A percentile compares a stretch with the other conserved stretches of the same genome.
Evolutionary conservation across 2,329 filamentous ascomycete species (phyloP).

Genomic region (Verticillium nubilum): DNA sequence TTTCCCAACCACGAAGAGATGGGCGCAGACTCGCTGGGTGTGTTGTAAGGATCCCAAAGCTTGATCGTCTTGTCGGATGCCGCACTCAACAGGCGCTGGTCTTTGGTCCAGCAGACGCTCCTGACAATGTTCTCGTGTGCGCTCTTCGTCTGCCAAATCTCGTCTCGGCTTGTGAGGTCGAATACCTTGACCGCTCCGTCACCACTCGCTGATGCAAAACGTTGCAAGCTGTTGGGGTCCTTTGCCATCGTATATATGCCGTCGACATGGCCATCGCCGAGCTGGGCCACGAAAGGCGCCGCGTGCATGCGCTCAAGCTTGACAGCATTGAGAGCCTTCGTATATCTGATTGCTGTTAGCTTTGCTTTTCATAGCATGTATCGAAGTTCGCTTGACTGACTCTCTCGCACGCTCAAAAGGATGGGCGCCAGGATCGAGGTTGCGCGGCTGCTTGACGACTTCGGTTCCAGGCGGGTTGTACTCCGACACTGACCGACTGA

Average conservation of each 20-base stretch:
- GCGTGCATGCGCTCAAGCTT: conserved; percentile 91
- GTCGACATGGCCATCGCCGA: conserved; percentile 88
- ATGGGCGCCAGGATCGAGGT: conserved; percentile 79
- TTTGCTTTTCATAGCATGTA: too few relatives aligned
- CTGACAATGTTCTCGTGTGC: conserved; percentile 95
- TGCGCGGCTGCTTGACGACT: conserved; percentile 60
- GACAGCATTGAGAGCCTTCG: conserved; percentile 63
- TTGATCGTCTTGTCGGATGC: conserved; percentile 84
- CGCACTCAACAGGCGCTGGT: conserved; percentile 80
- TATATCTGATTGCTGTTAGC: conserved; percentile 23
- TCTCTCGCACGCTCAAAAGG: conserved; percentile 88
- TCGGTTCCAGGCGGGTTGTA: conserved; percentile 63
- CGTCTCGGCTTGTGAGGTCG: conserved; percentile 57
- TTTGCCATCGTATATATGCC: conserved; percentile 76
- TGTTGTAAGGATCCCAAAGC: conserved; percentile 84
- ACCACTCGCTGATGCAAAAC: conserved; percentile 77
- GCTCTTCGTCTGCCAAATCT: conserved; percentile 65
- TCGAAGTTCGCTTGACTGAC: conserved; percentile 64
- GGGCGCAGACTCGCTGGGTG: conserved; percentile 61
- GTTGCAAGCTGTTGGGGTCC: conserved; percentile 67
- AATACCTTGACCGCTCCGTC: conserved; percentile 79
- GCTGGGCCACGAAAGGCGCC: conserved; percentile 69
- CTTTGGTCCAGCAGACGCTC: conserved; percentile 81
- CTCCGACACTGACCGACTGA: conserved; percentile 59
- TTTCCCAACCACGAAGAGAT: conserved; percentile 63